Percentiles rank a stretch among this genome's conserved stretches.
These are phyloP conservation scores for Beauveria australis DNA, from an alignment of 2,329 filamentous ascomycete genomes.

Conservation along the genomic window DNA sequence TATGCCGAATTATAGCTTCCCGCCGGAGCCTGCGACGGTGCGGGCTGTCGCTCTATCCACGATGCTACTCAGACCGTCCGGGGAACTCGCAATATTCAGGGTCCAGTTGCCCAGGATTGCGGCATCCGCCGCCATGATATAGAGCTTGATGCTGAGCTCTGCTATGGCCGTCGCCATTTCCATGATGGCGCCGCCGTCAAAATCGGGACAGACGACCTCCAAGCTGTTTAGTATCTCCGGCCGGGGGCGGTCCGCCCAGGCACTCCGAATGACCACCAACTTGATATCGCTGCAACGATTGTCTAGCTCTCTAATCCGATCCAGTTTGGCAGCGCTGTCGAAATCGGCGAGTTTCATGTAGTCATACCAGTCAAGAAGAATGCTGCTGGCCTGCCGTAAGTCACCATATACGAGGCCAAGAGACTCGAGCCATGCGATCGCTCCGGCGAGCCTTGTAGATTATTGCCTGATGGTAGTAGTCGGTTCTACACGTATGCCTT, in stretches of 20 bases:
- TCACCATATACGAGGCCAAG: conserved; percentile 11
- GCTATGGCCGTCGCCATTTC: conserved; percentile 47
- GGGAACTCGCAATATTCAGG: conserved; percentile 49
- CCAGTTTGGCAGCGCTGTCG: neutral
- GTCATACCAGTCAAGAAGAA: conserved; percentile 3
- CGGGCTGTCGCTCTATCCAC: conserved; percentile 43
- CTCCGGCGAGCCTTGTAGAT: neutral
- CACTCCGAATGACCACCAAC: too few species aligned
- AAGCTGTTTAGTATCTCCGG: conserved; percentile 57
- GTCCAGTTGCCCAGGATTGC: conserved; percentile 56
- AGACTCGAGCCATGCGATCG: conserved; percentile 9
- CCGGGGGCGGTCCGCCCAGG: conserved; percentile 41
- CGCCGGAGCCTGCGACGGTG: conserved; percentile 35
- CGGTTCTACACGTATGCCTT: too few species aligned
- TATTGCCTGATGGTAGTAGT: too few species aligned
- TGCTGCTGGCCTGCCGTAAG: conserved; percentile 2
- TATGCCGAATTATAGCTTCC: conserved; percentile 50
- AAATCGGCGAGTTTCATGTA: conserved; percentile 13
- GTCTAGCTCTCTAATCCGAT: neutral
- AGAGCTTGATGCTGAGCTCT: conserved; percentile 50
- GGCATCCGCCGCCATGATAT: conserved; percentile 55
- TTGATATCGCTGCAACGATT: too few species aligned
- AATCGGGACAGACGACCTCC: conserved; percentile 53
- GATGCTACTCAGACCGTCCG: conserved; percentile 43
- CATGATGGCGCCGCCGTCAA: conserved; percentile 47